Evolutionary conservation across 495 filamentous ascomycete species (phyloP).

Genomic region (Hypoxylon perforatum): DNA sequence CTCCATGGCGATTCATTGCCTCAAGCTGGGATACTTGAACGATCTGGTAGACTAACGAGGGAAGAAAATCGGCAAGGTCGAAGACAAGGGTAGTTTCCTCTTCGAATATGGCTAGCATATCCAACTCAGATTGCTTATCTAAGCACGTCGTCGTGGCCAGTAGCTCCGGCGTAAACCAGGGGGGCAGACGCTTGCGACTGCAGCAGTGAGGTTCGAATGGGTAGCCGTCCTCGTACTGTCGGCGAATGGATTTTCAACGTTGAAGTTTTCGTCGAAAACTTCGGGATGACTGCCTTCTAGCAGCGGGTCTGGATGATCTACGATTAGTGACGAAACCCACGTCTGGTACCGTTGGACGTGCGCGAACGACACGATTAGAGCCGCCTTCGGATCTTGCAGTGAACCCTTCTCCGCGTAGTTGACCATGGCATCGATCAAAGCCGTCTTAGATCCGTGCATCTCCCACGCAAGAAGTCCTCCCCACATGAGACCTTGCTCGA

Average conservation of each 20-base stretch:
- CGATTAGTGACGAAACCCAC: conserved; percentile 19
- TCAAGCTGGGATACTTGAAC: conserved; percentile 53
- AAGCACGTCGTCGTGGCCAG: conserved; percentile 53
- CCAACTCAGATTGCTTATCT: conserved; percentile 47
- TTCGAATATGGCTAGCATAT: conserved; percentile 53
- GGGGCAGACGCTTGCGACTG: conserved; percentile 51
- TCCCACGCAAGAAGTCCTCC: conserved; percentile 29
- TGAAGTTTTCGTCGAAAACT: conserved; percentile 56
- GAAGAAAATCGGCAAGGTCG: conserved; percentile 49
- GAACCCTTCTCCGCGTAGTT: conserved; percentile 21
- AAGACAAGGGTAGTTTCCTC: conserved; percentile 47
- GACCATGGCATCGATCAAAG: conserved; percentile 13
- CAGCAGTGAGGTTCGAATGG: conserved; percentile 56
- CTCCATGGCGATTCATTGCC: conserved; percentile 58
- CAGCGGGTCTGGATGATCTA: conserved; percentile 54
- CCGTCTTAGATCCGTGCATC: conserved; percentile 16
- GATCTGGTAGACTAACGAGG: conserved; percentile 57
- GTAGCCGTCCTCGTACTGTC: conserved; percentile 49
- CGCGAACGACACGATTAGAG: conserved; percentile 34
- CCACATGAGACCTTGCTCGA: conserved; percentile 32
- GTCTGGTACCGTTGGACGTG: conserved; percentile 18
- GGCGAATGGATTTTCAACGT: conserved; percentile 48
- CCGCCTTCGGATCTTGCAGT: conserved; percentile 18
- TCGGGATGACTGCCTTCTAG: conserved; percentile 50
- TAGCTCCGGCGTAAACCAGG: conserved; percentile 58